phyloP scores from a whole-genome alignment of 352 stramenopile species.

The Pythium utonaiense region DNA sequence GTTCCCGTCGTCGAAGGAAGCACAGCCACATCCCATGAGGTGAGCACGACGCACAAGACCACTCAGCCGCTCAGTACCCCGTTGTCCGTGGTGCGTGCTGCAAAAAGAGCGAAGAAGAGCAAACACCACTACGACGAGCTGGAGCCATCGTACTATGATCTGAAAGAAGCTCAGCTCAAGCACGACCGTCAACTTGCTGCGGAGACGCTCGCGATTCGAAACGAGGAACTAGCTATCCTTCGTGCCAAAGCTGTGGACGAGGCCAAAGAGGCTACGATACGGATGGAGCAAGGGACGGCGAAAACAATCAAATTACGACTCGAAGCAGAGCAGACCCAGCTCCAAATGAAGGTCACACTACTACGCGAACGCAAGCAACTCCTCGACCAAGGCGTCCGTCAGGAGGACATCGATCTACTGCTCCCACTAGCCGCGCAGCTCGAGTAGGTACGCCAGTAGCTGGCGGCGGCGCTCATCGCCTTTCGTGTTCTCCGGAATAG shows the following conservation, averaged over 20 bases:
- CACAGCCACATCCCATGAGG: no score
- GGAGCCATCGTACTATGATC: conserved; percentile 4
- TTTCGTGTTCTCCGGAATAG: conserved; percentile 1
- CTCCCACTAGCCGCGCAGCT: conserved; percentile 19
- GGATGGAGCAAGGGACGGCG: neutral
- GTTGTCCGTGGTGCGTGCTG: neutral
- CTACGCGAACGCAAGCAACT: conserved; percentile 11
- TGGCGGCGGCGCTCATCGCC: conserved; percentile 14
- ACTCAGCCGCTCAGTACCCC: neutral
- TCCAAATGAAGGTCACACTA: conserved; percentile 15
- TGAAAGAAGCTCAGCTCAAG: conserved; percentile 6
- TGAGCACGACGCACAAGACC: neutral
- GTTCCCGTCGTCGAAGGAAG: no score
- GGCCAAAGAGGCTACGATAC: neutral
- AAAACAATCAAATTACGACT: conserved; percentile 4
- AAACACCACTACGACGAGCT: no score
- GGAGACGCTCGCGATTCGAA: neutral
- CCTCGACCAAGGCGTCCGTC: conserved; percentile 13
- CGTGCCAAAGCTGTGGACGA: conserved; percentile 1
- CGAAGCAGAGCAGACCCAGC: neutral
- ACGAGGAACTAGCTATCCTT: neutral
- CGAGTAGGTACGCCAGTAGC: conserved; percentile 20
- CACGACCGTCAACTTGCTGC: conserved; percentile 1
- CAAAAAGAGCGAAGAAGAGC: neutral
- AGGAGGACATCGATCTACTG: conserved; percentile 21